Base-by-base conservation (phyloP, 2,329 filamentous ascomycete species). In the Pestalotiopsis fici region DNA sequence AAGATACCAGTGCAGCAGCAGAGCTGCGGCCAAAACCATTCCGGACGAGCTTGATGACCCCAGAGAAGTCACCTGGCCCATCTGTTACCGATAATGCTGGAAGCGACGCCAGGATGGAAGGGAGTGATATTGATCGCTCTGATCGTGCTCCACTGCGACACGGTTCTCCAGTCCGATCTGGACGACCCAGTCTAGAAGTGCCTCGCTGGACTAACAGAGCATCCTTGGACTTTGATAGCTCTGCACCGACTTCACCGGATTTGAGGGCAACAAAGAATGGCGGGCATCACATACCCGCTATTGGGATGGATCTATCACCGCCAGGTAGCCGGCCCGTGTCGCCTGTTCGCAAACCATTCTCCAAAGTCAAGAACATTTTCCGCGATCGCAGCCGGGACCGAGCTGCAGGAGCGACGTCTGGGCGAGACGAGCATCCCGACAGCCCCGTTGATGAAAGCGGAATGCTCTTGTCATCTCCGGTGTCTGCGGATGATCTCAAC, bases 301-400 rank as follows among this genome's bases (percentile, higher is more conserved):
- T 90, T 68, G 86, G 86, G 25, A 84, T 87, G 70, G 90, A 92
- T 66, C 76, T 91, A 9, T 92, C 91, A 3, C 87, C 90, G 1
- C 82, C 85, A 3, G 83, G 83, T 7, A 93, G 90, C 73, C 86
- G 91, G 27, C 84, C 87, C 1, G 82, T 83, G 2, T 93, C 92
- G 6, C 91, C 91, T 35, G 81, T 83, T 0, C 86, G 90, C 64
- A 91, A 88, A 65, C 86, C 87, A 0, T 80, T 89, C 67, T 79
- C 79, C 31, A 88, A 84, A 72, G 85, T 88, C 65, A 88, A 85
- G 74, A 82, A 81, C 67, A 87, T 87, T 18, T 86, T 89, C 68
- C 83, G 84, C 4, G 86, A 89, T 67, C 86, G 83, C 69, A 85
- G 82, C 66, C 81, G 81, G 54, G 86, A 86, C 37, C 79, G 81